A percentile compares a stretch with the other conserved stretches of the same genome.
Evolutionary conservation across 805 yeast species (phyloP).

Genomic region (Sugiyamaella marilandica): DNA sequence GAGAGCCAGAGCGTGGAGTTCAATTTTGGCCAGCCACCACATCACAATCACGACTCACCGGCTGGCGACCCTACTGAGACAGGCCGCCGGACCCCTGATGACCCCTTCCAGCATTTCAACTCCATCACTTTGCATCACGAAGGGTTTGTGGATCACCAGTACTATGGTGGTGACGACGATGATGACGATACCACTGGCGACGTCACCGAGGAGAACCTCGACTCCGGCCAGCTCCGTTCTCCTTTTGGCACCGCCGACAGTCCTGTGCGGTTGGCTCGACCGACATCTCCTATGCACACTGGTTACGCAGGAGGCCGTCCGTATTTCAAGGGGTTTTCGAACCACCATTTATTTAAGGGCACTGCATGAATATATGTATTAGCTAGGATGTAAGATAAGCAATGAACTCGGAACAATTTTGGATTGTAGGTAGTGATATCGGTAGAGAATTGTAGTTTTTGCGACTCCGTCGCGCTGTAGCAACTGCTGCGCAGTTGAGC

Average conservation of each 20-base stretch:
- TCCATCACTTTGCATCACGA: slow-evolving; percentile 82
- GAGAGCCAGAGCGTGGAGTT: slow-evolving; percentile 33
- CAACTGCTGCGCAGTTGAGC: no score
- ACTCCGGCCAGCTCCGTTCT: neutral
- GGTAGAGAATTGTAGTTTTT: neutral
- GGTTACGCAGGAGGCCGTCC: neutral
- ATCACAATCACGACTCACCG: neutral
- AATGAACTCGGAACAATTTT: neutral
- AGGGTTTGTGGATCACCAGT: slow-evolving; percentile 44
- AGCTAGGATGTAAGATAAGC: neutral
- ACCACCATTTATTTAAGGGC: slow-evolving; percentile 2
- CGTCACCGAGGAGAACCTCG: neutral
- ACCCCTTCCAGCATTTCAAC: slow-evolving; percentile 81
- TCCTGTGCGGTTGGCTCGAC: neutral
- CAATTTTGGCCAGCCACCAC: neutral
- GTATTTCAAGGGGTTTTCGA: slow-evolving; percentile 4
- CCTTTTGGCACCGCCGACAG: neutral
- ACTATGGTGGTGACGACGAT: slow-evolving; percentile 31
- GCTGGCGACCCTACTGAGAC: slow-evolving; percentile 26
- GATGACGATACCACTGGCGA: slow-evolving; percentile 1
- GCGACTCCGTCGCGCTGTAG: no score
- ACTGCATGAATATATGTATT: slow-evolving; percentile 1
- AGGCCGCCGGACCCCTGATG: slow-evolving; percentile 36
- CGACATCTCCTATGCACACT: neutral
- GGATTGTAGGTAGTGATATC: neutral